Evolutionary conservation across 1,284 basidiomycete genomes (phyloP), one percentile per base, ranked within the genome.

Genomic region (Butyriboletus appendiculatus): DNA sequence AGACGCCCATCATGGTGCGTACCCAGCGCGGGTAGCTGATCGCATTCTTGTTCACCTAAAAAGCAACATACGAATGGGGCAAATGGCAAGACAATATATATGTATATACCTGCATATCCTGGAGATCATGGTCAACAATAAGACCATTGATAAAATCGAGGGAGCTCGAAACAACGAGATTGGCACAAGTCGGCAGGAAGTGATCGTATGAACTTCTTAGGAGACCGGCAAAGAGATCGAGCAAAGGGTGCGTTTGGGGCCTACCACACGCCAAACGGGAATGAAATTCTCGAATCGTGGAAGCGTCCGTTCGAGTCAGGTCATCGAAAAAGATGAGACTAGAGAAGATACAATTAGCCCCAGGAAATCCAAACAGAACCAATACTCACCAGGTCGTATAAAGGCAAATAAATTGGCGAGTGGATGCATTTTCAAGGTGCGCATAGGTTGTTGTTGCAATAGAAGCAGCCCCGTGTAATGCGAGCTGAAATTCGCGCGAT

Each of bases 241-340:
- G 50, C 16, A 54, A 35, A 14, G 51, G 43, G n/a, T 54, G 53
- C 37, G 41, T 10, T 35, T 54, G 53, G 3, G 22, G 18, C 32
- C 16, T 41, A 11, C 30, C 42, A 8, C 37, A 30, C 8, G n/a
- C 35, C 14, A 54, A 54, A 24, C 51, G 51, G 11, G 33, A 3
- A 26, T 54, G 53, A n/a, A 54, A 54, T 12, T 54, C 53, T 20
- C 24, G 53, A 35, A 35, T 26, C 1, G 28, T 38, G 14, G 53
- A 54, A 26, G 51, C 37, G 20, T 54, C 53, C 4, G 35, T 54
- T 15, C 43, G 51, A 40, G 53, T 54, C 18, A 54, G 24, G 22
- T 54, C 53, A 34, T 54, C 53, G 24, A 54, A 54, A 30, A 45
- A 53, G 16, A 54, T 54, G 26, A 54, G 24, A 16, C 53, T 53